A percentile compares a stretch with the other conserved stretches of the same genome.
These are phyloP conservation scores for Mimosa pudica DNA, from an alignment of 306 rosid genomes.

Conservation along the genomic window DNA sequence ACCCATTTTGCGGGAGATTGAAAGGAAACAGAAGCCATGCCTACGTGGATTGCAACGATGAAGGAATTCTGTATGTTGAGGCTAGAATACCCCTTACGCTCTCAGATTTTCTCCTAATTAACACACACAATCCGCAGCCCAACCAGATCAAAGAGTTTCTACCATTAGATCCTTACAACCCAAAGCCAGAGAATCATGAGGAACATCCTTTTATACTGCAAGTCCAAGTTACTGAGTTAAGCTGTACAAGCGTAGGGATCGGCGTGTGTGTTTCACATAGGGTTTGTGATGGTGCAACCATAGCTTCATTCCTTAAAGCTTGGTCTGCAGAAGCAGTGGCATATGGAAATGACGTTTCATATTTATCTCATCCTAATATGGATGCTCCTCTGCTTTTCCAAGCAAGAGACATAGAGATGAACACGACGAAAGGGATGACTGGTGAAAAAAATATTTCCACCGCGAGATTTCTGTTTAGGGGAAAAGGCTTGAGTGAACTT, in stretches of 20 bases:
- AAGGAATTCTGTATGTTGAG: constrained; percentile 27
- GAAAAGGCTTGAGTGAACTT: not conserved
- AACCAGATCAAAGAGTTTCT: constrained; percentile 2
- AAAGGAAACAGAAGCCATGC: constrained; percentile 5
- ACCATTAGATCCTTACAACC: constrained; percentile 20
- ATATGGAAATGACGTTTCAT: not conserved
- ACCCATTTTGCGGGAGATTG: constrained; percentile 37
- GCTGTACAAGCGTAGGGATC: constrained; percentile 30
- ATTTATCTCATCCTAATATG: not conserved
- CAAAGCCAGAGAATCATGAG: not conserved
- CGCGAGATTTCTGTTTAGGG: not conserved
- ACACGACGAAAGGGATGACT: not conserved
- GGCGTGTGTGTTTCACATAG: constrained; percentile 36
- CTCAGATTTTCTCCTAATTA: not conserved
- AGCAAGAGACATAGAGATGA: not conserved
- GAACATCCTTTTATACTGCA: not conserved
- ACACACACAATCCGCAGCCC: not conserved
- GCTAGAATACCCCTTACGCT: not conserved
- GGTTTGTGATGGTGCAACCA: constrained; percentile 20
- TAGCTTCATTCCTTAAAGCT: constrained; percentile 5
- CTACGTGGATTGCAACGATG: constrained; percentile 32
- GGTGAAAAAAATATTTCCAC: not conserved
- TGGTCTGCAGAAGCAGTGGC: constrained; percentile 25
- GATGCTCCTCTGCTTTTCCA: not conserved
- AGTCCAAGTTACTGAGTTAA: constrained; percentile 24